Conservation (phyloP, 2,329 filamentous ascomycete genomes). For the Exophiala phaeomuriformis region DNA sequence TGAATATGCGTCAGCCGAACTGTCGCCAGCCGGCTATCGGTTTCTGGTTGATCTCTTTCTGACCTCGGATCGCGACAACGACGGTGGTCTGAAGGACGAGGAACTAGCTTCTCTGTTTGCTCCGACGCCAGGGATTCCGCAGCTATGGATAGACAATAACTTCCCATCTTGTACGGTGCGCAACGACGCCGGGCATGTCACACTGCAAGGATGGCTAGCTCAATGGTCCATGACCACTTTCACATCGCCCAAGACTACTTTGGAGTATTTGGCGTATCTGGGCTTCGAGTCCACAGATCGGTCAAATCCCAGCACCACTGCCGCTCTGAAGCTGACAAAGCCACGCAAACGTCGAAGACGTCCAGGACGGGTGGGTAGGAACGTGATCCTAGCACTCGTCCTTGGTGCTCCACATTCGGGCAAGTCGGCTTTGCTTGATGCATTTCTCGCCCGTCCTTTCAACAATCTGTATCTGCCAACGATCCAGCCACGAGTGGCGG, state of each 20-base stretch:
- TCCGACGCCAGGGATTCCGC: slow-evolving; percentile 80
- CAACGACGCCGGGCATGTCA: slow-evolving; percentile 92
- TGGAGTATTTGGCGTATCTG: slow-evolving; percentile 92
- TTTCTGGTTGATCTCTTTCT: slow-evolving; percentile 97
- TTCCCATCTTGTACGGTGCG: slow-evolving; percentile 92
- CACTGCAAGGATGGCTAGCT: slow-evolving; percentile 92
- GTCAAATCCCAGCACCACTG: slow-evolving; percentile 66
- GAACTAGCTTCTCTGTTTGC: slow-evolving; percentile 84
- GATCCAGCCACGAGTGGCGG: slow-evolving; percentile 85
- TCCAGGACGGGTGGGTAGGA: slow-evolving; percentile 80
- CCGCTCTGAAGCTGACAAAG: slow-evolving; percentile 87
- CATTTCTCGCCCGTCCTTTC: slow-evolving; percentile 85
- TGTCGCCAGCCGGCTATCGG: slow-evolving; percentile 87
- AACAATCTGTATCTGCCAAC: slow-evolving; percentile 79
- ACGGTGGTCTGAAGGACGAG: slow-evolving; percentile 79
- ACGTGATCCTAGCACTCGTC: slow-evolving; percentile 90
- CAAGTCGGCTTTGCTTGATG: slow-evolving; percentile 83
- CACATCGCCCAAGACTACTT: slow-evolving; percentile 84
- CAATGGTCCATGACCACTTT: slow-evolving; percentile 99
- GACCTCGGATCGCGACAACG: slow-evolving; percentile 93
- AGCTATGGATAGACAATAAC: slow-evolving; percentile 77
- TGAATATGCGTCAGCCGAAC: slow-evolving; percentile 81
- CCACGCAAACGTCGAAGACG: slow-evolving; percentile 75
- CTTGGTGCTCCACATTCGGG: slow-evolving; percentile 78
- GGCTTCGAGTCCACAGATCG: slow-evolving; percentile 76